Evolutionary conservation across 805 yeast species (phyloP), one percentile per base, ranked within the genome.

Genomic region (Cyberlindnera petersonii): DNA sequence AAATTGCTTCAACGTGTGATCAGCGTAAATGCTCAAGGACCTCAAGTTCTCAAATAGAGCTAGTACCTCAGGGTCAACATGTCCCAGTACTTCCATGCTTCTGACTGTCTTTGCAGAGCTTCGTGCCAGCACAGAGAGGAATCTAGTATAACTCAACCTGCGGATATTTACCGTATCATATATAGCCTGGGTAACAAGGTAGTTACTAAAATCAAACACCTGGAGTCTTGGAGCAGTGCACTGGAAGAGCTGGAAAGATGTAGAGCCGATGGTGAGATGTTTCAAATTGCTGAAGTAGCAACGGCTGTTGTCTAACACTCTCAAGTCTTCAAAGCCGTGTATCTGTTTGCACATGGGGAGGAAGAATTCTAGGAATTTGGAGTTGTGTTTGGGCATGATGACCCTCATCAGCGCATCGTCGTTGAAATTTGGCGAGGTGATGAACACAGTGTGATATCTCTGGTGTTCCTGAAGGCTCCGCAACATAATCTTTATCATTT

Each of bases 261-360:
- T 37, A 6, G 52, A 47, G 1, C 56, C 56, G 6, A 51, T 46
- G 1, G 54, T 49, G 19, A 49, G 21, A 19, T 43, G 26, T 19
- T 39, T 33, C 7, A 51, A 24, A 14, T 35, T 33, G 18, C 39
- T 39, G 33, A 51, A 47, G 31, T 44, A 45, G 19, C 56, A 51
- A 6, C 45, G 33, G 5, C 54, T 49, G 31, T 51, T 49, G 19
- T 51, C 55, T n/a, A 51, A 18, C n/a, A 48, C 15, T 27, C 56
- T 32, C 4, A 51, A 26, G 21, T 51, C 56, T 29, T 51, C 52
- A 30, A 41, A 51, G 4, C 46, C 52, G 20, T 44, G 43, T 20
- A 51, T 49, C 15, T 31, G 17, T 3, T 27, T 24, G 1, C 41
- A 27, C 5, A 20, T 26, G 2, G 56, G 54, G 31, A 51, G 39